Evolutionary conservation across 2,329 filamentous ascomycete genomes (phyloP).

Genomic region (Arthroderma sp.): DNA sequence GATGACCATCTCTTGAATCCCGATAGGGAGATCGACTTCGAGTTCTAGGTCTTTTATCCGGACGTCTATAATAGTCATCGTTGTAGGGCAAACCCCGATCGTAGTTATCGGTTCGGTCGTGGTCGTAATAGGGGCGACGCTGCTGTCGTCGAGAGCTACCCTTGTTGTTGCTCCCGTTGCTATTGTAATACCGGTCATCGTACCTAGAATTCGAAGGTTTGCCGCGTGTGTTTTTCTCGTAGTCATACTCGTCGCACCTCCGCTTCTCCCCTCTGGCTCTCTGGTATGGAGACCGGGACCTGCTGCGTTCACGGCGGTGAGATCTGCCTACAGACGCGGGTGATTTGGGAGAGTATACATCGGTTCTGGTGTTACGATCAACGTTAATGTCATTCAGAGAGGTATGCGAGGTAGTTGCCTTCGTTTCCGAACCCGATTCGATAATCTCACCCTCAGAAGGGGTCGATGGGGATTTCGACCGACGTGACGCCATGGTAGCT

Average conservation of each 20-base stretch:
- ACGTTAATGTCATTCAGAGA: slow-evolving; percentile 65
- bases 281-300: slow-evolving; percentile 31
- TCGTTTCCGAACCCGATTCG: slow-evolving; percentile 56
- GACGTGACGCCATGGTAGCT: slow-evolving; percentile 35
- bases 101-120: slow-evolving; percentile 34
- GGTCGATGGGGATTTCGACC: slow-evolving; percentile 43
- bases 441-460: slow-evolving; percentile 81
- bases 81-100: slow-evolving; percentile 33
- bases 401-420: slow-evolving; percentile 77
- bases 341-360: slow-evolving; percentile 37
- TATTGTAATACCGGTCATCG: slow-evolving; percentile 21
- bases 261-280: slow-evolving; percentile 29
- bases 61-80: slow-evolving; percentile 35
- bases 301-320: slow-evolving; percentile 48
- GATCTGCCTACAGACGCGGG: slow-evolving; percentile 40
- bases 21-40: slow-evolving; percentile 38
- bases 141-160: slow-evolving; percentile 27
- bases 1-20: slow-evolving; percentile 25
- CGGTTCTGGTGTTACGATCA: slow-evolving; percentile 84
- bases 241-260: slow-evolving; percentile 25
- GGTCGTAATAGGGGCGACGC: slow-evolving; percentile 36
- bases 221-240: slow-evolving; percentile 22
- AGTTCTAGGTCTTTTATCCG: slow-evolving; percentile 44
- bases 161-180: slow-evolving; percentile 17
- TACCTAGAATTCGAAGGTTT: slow-evolving; percentile 24